phyloP scores from a whole-genome alignment of 202 grass and related monocot species.

The Digitaria exilis region DNA sequence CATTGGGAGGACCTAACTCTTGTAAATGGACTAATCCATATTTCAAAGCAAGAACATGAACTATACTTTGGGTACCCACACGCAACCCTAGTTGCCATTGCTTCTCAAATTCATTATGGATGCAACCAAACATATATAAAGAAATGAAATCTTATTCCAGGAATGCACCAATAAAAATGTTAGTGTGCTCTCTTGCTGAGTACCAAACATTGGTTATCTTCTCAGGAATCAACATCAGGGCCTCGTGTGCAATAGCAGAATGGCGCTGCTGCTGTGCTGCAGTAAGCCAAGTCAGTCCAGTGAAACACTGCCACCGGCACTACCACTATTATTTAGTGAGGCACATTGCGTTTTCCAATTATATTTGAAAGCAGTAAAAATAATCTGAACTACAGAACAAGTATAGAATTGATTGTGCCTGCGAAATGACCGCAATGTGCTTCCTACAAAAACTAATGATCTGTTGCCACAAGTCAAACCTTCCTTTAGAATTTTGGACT shows the following conservation, averaged over 20 bases:
- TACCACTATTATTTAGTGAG: neutral
- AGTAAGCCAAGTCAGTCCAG: neutral
- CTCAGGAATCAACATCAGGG: neutral
- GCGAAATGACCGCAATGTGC: neutral
- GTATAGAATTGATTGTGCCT: neutral
- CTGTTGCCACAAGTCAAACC: neutral
- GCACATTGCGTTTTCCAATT: neutral
- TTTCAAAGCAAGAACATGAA: neutral
- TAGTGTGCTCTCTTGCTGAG: neutral
- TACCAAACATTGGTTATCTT: neutral
- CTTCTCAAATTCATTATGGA: neutral
- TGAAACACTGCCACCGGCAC: neutral
- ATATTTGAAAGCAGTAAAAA: neutral
- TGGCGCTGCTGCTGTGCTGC: too few species aligned
- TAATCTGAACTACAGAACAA: neutral
- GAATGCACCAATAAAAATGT: neutral
- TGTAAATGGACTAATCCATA: neutral
- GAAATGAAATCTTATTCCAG: neutral
- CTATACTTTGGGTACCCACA: neutral
- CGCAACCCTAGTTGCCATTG: neutral
- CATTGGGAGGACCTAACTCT: neutral
- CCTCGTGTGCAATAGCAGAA: neutral
- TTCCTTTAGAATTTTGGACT: neutral
- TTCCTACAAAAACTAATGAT: neutral
- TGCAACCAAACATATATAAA: neutral